phyloP scores from a whole-genome alignment of 306 rosid species.

The Mimosa bimucronata region DNA sequence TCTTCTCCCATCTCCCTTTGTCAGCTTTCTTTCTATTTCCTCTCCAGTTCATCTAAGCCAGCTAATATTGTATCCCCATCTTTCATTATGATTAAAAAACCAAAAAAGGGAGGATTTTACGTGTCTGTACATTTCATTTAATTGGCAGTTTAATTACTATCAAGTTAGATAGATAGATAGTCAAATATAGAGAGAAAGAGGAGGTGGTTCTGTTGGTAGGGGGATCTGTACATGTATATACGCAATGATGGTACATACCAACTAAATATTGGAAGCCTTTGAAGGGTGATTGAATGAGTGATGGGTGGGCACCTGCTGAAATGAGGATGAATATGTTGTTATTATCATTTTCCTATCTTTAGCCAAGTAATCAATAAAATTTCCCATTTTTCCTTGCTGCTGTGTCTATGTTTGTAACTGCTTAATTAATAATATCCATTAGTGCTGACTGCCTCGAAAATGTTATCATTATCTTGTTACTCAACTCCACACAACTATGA shows the following conservation, averaged over 20 bases:
- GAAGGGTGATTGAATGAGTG: slow-evolving; percentile 50
- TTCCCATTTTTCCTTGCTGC: slow-evolving; percentile 18
- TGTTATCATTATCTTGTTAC: background rate
- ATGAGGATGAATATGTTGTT: slow-evolving; percentile 48
- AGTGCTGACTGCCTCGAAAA: background rate
- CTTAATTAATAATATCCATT: background rate
- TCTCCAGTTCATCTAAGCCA: slow-evolving; percentile 38
- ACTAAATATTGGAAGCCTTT: slow-evolving; percentile 37
- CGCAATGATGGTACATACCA: slow-evolving; percentile 47
- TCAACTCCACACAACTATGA: background rate
- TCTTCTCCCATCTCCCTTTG: slow-evolving; percentile 45
- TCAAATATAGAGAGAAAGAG: slow-evolving; percentile 24
- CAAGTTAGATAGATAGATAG: slow-evolving; percentile 20
- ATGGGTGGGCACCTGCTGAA: slow-evolving; percentile 56
- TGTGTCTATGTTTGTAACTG: background rate
- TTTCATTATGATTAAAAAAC: slow-evolving; percentile 5
- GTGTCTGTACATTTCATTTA: slow-evolving; percentile 45
- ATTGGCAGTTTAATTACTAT: slow-evolving; percentile 35
- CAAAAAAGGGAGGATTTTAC: slow-evolving; percentile 6
- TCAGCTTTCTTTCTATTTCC: background rate
- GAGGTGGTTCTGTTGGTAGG: slow-evolving; percentile 47
- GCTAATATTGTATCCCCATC: slow-evolving; percentile 40
- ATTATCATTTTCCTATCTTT: slow-evolving; percentile 18
- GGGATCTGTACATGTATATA: slow-evolving; percentile 56
- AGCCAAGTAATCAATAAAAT: slow-evolving; percentile 57